Evolutionary conservation across 129 eudicot species (phyloP).

Genomic region (Saussurea involucrata): DNA sequence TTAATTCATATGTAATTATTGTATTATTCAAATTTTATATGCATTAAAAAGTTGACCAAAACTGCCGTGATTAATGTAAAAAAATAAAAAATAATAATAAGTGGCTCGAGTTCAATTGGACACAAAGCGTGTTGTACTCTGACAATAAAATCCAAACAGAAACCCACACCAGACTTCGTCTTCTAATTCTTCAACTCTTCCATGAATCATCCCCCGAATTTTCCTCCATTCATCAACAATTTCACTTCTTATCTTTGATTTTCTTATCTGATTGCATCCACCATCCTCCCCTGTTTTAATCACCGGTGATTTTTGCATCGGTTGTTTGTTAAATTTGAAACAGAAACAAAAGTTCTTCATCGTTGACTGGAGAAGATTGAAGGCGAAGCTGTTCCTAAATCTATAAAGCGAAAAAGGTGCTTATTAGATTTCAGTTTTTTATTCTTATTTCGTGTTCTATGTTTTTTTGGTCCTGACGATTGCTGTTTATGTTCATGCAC

Average conservation of each 20-base stretch:
- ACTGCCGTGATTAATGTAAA: neutral
- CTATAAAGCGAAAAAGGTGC: slow-evolving; percentile 1
- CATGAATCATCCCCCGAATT: slow-evolving; percentile 19
- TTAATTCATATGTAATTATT: neutral
- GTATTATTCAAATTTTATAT: neutral
- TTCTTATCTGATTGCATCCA: neutral
- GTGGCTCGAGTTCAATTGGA: slow-evolving; percentile 28
- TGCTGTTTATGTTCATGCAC: neutral
- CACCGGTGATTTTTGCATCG: neutral
- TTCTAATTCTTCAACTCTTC: slow-evolving; percentile 10
- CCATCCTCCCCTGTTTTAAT: neutral
- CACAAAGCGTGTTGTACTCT: slow-evolving; percentile 36
- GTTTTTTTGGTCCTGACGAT: neutral
- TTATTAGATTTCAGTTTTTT: neutral
- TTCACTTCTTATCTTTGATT: slow-evolving; percentile 5
- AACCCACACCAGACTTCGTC: neutral
- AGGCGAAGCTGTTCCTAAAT: neutral
- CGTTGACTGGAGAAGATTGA: neutral
- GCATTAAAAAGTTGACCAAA: slow-evolving; percentile 18
- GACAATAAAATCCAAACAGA: slow-evolving; percentile 26
- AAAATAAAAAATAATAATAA: too few species aligned
- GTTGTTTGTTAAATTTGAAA: neutral
- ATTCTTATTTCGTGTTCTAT: neutral
- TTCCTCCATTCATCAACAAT: neutral
- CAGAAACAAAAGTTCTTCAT: slow-evolving; percentile 1